Evolutionary conservation across 371 early-diverging fungal species (phyloP).

Genomic region (Mortierella sp.): DNA sequence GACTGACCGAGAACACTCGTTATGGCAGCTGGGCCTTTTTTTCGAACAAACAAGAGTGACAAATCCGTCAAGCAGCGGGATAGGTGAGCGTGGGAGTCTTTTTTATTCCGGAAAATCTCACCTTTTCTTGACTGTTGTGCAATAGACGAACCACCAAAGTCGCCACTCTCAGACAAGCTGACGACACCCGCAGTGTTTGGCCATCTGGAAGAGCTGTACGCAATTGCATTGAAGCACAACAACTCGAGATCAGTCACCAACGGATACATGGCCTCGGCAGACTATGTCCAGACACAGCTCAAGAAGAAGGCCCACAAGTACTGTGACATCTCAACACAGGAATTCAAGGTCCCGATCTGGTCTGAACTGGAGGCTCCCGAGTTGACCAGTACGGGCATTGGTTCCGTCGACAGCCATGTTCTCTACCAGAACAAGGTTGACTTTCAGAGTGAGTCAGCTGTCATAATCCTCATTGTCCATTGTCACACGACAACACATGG

Average conservation of each 20-base stretch:
- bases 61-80: neutral
- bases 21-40: neutral
- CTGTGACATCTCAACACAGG: constrained; percentile 56
- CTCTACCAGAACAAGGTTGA: constrained; percentile 58
- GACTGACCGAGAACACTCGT: neutral
- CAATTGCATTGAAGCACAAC: constrained; percentile 54
- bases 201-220: constrained; percentile 57
- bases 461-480: neutral
- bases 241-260: constrained; percentile 59
- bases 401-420: constrained; percentile 15
- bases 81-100: neutral
- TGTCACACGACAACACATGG: constrained; percentile 8
- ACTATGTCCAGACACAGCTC: constrained; percentile 57
- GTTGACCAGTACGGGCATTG: constrained; percentile 41
- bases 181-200: constrained; percentile 42
- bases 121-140: neutral
- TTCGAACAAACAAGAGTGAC: neutral
- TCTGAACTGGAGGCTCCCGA: constrained; percentile 51
- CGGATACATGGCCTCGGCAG: constrained; percentile 60
- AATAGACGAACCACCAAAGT: constrained; percentile 12
- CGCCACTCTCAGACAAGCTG: constrained; percentile 30
- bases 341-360: constrained; percentile 62
- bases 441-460: constrained; percentile 58
- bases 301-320: constrained; percentile 28
- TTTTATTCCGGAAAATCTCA: neutral